These are phyloP conservation scores for Ajuga chamaepitys DNA, from an alignment of 257 asterid species.

Conservation along the genomic window DNA sequence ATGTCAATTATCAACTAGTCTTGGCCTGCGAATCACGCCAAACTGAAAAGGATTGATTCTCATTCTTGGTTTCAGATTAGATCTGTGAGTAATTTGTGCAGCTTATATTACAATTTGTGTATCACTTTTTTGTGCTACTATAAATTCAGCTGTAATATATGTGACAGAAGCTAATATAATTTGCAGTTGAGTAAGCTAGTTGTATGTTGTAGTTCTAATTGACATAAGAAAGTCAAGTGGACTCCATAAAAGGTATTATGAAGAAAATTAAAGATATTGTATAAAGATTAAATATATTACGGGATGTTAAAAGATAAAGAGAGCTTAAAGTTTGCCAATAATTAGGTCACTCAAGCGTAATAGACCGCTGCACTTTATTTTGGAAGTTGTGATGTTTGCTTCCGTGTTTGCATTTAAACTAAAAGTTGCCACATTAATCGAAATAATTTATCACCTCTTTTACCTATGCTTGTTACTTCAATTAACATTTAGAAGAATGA, in stretches of 20 bases:
- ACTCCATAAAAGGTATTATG: conserved; percentile 18
- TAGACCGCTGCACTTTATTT: conserved; percentile 15
- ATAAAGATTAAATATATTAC: conserved; percentile 14
- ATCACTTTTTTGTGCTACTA: background rate
- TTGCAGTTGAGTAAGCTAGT: background rate
- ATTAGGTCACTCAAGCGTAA: conserved; percentile 20
- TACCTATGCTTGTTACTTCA: conserved; percentile 3
- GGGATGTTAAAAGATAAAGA: conserved; percentile 31
- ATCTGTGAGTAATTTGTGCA: conserved; percentile 19
- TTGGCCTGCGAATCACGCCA: conserved; percentile 16
- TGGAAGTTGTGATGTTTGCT: conserved; percentile 26
- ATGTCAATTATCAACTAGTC: conserved; percentile 6
- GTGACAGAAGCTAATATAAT: background rate
- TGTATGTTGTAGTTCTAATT: background rate
- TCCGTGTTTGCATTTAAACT: conserved; percentile 8
- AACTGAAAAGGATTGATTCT: conserved; percentile 11
- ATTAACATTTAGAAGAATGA: background rate
- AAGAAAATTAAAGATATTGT: conserved; percentile 15
- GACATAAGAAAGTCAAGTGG: conserved; percentile 13
- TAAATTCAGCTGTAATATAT: background rate
- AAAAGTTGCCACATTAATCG: conserved; percentile 8
- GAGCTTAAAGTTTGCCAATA: conserved; percentile 25
- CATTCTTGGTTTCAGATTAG: conserved; percentile 23
- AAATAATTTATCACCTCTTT: background rate
- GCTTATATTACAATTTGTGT: conserved; percentile 11